Evolutionary conservation across 768 basidiomycete species (phyloP).

Genomic region (Boletus coccyginus): DNA sequence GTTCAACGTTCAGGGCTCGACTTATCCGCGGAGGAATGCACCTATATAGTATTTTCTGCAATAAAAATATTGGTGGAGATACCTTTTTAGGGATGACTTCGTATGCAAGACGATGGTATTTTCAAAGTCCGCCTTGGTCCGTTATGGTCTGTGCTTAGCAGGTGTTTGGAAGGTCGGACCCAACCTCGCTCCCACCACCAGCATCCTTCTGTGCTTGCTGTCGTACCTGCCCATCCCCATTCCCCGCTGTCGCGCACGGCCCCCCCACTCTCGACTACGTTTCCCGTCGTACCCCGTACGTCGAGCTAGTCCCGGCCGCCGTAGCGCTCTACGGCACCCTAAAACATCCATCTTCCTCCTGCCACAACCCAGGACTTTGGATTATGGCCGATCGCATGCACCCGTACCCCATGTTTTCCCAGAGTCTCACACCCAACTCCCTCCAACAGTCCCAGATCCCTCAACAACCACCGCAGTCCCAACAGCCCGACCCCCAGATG

Average conservation of each 20-base stretch:
- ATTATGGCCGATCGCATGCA: conserved; percentile 63
- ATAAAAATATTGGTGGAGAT: conserved; percentile 14
- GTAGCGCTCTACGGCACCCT: conserved; percentile 25
- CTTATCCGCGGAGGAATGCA: conserved; percentile 10
- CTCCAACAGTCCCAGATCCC: conserved; percentile 41
- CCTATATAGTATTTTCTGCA: conserved; percentile 12
- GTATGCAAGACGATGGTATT: conserved; percentile 20
- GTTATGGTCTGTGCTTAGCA: conserved; percentile 39
- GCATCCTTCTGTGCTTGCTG: conserved; percentile 38
- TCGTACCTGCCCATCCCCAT: conserved; percentile 30
- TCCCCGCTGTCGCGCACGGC: conserved; percentile 49
- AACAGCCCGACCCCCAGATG: conserved; percentile 38
- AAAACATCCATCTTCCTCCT: conserved; percentile 31
- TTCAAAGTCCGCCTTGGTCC: conserved; percentile 35
- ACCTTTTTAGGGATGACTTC: conserved; percentile 11
- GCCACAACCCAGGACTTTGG: conserved; percentile 28
- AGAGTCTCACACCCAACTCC: conserved; percentile 44
- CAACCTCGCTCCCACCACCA: conserved; percentile 61
- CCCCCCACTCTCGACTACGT: conserved; percentile 28
- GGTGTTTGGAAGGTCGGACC: conserved; percentile 42
- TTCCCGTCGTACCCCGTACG: conserved; percentile 21
- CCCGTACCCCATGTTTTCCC: conserved; percentile 54
- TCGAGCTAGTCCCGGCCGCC: conserved; percentile 22
- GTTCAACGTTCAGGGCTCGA: neutral
- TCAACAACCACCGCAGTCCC: conserved; percentile 46